A percentile compares a stretch with the other conserved stretches of the same genome.
Evolutionary conservation across 495 filamentous ascomycete species (phyloP).

Genomic region (Lasiosphaeriaceae sp.): DNA sequence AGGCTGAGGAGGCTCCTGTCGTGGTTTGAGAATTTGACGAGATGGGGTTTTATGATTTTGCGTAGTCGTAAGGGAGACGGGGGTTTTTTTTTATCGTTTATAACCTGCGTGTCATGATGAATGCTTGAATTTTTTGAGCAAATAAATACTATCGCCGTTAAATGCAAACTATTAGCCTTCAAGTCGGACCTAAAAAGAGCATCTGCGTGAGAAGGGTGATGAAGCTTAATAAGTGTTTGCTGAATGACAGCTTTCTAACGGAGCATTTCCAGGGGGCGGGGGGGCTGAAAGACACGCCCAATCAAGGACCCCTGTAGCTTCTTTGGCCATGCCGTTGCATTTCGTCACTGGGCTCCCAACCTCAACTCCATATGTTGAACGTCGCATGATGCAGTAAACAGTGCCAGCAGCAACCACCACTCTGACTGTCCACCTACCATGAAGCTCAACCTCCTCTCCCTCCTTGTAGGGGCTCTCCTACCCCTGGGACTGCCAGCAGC

Average conservation of each 20-base stretch:
- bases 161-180: not conserved
- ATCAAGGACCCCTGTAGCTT: not conserved
- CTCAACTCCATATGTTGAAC: too few relatives aligned
- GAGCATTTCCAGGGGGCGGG: too few relatives aligned
- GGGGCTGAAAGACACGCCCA: not conserved
- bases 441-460: not conserved
- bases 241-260: too few relatives aligned
- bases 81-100: not conserved
- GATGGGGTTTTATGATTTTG: not conserved
- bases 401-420: too few relatives aligned
- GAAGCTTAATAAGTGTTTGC: too few relatives aligned
- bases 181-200: too few relatives aligned
- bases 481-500: slow-evolving; percentile 10
- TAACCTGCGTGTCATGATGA: not conserved
- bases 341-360: too few relatives aligned
- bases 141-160: not conserved
- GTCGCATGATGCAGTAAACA: too few relatives aligned
- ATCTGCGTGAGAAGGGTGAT: too few relatives aligned
- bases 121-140: not conserved
- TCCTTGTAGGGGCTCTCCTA: slow-evolving; percentile 4
- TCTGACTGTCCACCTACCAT: too few relatives aligned
- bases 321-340: too few relatives aligned
- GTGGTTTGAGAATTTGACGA: slow-evolving; percentile 29
- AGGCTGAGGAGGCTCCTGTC: slow-evolving; percentile 34
- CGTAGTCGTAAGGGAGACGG: not conserved